Evolutionary conservation across 2,329 filamentous ascomycete genomes (phyloP).

Genomic region (Xylariaceae sp.): DNA sequence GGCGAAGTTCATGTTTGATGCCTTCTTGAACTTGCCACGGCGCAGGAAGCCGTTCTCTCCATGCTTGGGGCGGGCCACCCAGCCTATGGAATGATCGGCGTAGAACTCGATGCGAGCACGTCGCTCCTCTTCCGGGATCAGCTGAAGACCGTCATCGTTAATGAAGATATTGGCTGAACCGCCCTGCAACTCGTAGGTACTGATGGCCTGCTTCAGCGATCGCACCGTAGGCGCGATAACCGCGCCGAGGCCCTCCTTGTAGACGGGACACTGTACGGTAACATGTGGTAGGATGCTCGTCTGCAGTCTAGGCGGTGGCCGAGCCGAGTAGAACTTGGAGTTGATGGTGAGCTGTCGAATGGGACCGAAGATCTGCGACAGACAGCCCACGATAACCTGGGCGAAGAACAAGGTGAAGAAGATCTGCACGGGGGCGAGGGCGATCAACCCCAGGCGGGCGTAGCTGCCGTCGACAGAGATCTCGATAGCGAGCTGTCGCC

Average conservation of each 20-base stretch:
- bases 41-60: conserved; percentile 55
- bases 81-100: conserved; percentile 63
- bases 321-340: conserved; percentile 76
- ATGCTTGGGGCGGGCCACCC: conserved; percentile 61
- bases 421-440: conserved; percentile 63
- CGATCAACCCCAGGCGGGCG: conserved; percentile 58
- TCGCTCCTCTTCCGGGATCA: conserved; percentile 57
- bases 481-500: conserved; percentile 64
- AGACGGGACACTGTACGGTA: conserved; percentile 82
- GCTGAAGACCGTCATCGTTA: conserved; percentile 69
- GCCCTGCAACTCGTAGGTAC: conserved; percentile 70
- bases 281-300: conserved; percentile 59
- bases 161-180: conserved; percentile 74
- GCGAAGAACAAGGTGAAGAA: conserved; percentile 81
- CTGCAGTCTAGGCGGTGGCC: conserved; percentile 58
- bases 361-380: conserved; percentile 71
- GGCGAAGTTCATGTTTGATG: conserved; percentile 71
- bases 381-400: conserved; percentile 70
- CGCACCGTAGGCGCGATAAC: conserved; percentile 75
- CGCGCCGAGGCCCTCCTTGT: conserved; percentile 71
- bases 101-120: conserved; percentile 62
- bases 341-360: conserved; percentile 68
- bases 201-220: conserved; percentile 72
- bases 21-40: conserved; percentile 64
- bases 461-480: conserved; percentile 59